Base-by-base conservation (phyloP, 257 asterid species). In the Avicennia marina region DNA sequence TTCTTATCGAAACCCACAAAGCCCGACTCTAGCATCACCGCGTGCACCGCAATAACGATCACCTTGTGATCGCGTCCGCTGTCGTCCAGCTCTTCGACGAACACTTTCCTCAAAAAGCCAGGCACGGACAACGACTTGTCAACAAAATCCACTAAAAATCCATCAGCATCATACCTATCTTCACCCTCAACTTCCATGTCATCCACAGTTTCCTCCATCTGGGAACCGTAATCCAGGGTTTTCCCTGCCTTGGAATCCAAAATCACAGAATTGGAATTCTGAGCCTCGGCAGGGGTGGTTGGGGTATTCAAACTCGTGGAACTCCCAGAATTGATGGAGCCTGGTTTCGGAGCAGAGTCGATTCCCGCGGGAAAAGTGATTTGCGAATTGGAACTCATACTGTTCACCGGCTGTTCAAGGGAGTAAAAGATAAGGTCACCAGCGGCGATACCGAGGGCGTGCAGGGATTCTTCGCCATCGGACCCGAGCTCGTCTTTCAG, bases 41-140 rank as follows among this genome's bases (percentile, higher is more conserved):
- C 95, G 40, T 93, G 96, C 50, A 93, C 50, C 2, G 97, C 97
- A 60, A 76, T 72, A 11, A 82, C 75, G 36, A 82, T 56, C 56
- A 93, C 55, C 61, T 79, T 77, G 72, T 82, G 95, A 36, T 71
- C 63, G 45, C 71, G 75, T 6, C 87, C 82, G 16, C 68, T 53
- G 16, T 73, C 82, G 34, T 68, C 81, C 70, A 86, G 45, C 73
- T 84, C 90, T 26, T 77, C 79, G 11, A 67, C 63, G 49, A 86
- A 84, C 46, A 86, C 96, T 71, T 89, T 84, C 78, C 94, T 75
- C 51, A 93, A 65, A 63, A 86, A 93, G 20, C 94, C 95, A 21
- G 97, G 91, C 26, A 81, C 89, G 0, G 96, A 80, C 57, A 84
- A 84, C 13, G 93, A 80, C 50, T 72, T 72, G 22, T 67, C 76